Evolutionary conservation across 108 stramenopile genomes (phyloP).

Genomic region (Licmophora abbreviata): DNA sequence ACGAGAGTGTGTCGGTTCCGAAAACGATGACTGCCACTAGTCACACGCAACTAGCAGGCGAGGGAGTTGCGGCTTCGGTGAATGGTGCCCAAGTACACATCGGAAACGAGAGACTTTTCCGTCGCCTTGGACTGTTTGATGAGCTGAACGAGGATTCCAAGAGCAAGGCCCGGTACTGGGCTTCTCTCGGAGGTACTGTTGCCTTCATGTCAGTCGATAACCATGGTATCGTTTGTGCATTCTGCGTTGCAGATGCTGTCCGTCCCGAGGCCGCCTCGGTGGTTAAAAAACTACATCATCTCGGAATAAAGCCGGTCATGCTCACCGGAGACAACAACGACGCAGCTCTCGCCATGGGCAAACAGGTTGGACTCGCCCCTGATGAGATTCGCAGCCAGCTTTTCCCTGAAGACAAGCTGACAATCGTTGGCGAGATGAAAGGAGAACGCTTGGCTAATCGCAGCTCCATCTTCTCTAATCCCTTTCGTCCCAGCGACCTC

Average conservation of each 20-base stretch:
- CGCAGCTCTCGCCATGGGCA: constrained; percentile 79
- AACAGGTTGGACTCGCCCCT: constrained; percentile 42
- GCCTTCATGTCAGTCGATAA: constrained; percentile 68
- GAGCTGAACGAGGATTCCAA: constrained; percentile 13
- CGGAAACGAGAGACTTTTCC: constrained; percentile 63
- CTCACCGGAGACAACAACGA: constrained; percentile 86
- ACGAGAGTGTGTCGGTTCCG: constrained; percentile 41
- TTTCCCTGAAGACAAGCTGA: constrained; percentile 66
- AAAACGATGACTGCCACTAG: constrained; percentile 20
- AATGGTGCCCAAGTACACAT: constrained; percentile 47
- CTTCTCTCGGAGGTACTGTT: constrained; percentile 37
- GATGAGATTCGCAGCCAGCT: constrained; percentile 44
- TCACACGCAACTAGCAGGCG: constrained; percentile 53
- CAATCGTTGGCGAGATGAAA: constrained; percentile 21
- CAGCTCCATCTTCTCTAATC: constrained; percentile 13
- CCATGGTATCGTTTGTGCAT: constrained; percentile 65
- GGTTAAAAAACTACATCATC: constrained; percentile 41
- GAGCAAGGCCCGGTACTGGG: constrained; percentile 40
- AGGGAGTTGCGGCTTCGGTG: constrained; percentile 54
- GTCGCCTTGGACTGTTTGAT: constrained; percentile 40
- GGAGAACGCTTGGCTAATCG: not conserved
- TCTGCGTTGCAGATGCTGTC: constrained; percentile 63
- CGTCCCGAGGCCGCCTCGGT: constrained; percentile 47
- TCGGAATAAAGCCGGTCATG: constrained; percentile 82
- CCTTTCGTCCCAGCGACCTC: constrained; percentile 12